These are phyloP conservation scores for Perilla frutescens DNA, from an alignment of 257 asterid species.

Conservation along the genomic window DNA sequence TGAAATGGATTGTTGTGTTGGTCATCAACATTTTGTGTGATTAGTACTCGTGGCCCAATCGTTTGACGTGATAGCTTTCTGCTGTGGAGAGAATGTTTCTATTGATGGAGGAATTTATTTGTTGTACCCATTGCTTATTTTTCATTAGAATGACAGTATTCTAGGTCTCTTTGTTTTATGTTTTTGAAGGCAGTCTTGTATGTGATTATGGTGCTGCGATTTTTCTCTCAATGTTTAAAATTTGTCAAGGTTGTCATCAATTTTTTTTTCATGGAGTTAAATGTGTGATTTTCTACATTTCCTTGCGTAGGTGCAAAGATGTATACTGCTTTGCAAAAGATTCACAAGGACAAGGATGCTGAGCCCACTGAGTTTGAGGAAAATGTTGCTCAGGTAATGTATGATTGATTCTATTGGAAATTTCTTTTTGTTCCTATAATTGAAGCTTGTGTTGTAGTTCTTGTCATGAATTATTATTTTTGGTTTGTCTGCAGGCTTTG, in stretches of 20 bases:
- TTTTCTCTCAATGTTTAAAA: background rate
- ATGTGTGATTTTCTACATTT: background rate
- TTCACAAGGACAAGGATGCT: conserved; percentile 68
- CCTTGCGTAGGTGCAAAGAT: conserved; percentile 39
- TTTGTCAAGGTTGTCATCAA: background rate
- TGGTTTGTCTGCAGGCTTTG: conserved; percentile 44
- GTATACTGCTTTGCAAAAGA: conserved; percentile 61
- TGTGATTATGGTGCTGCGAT: background rate
- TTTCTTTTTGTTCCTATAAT: background rate
- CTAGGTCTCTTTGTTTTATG: too few relatives aligned
- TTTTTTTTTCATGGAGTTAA: background rate
- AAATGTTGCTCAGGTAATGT: conserved; percentile 58
- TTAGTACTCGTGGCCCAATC: background rate
- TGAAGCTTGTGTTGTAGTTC: background rate
- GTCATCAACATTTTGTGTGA: background rate
- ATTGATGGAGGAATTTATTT: background rate
- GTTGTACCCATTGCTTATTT: background rate
- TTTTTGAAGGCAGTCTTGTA: too few relatives aligned
- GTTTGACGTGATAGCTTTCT: too few relatives aligned
- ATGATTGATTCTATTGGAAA: background rate
- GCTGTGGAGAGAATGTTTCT: too few relatives aligned
- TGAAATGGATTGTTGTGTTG: background rate
- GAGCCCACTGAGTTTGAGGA: conserved; percentile 70
- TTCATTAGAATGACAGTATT: background rate
- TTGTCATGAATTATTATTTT: background rate